Conservation (phyloP, 2,329 filamentous ascomycete species). For the Fusarium cicatricum region DNA sequence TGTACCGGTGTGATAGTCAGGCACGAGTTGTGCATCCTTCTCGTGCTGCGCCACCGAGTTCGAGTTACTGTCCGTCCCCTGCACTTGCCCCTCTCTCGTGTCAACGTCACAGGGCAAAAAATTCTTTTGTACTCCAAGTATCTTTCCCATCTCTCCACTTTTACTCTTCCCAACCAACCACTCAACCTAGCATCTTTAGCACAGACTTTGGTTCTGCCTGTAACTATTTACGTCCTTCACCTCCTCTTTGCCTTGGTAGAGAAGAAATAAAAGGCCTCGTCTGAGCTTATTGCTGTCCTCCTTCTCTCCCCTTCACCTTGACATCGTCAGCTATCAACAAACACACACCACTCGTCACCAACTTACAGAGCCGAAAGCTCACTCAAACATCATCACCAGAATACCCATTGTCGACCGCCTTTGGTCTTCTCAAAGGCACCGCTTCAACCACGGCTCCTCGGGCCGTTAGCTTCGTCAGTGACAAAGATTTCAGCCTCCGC, state of each 20-base stretch:
- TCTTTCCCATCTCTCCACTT: conserved; percentile 10
- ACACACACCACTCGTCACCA: not conserved
- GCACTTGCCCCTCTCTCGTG: conserved; percentile 23
- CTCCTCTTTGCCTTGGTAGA: conserved; percentile 5
- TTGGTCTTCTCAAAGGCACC: conserved; percentile 74
- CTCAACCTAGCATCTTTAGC: conserved; percentile 9
- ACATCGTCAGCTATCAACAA: not conserved
- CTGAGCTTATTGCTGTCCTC: conserved; percentile 1
- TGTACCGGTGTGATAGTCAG: not conserved
- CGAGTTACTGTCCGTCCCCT: conserved; percentile 1
- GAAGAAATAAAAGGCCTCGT: conserved; percentile 27
- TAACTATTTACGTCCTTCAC: conserved; percentile 9
- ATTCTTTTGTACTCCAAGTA: conserved; percentile 21
- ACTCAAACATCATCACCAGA: not conserved
- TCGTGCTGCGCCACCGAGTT: conserved; percentile 20
- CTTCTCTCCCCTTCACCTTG: not conserved
- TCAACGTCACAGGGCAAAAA: conserved; percentile 42
- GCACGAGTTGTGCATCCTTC: not conserved
- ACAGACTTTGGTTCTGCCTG: conserved; percentile 19
- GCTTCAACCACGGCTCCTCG: conserved; percentile 66
- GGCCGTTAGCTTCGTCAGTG: conserved; percentile 69
- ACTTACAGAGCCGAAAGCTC: not conserved
- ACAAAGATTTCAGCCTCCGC: conserved; percentile 75
- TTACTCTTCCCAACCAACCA: conserved; percentile 21
- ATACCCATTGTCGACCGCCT: conserved; percentile 55